Evolutionary conservation across 2,329 filamentous ascomycete genomes (phyloP).

Genomic region (Microsporum canis): DNA sequence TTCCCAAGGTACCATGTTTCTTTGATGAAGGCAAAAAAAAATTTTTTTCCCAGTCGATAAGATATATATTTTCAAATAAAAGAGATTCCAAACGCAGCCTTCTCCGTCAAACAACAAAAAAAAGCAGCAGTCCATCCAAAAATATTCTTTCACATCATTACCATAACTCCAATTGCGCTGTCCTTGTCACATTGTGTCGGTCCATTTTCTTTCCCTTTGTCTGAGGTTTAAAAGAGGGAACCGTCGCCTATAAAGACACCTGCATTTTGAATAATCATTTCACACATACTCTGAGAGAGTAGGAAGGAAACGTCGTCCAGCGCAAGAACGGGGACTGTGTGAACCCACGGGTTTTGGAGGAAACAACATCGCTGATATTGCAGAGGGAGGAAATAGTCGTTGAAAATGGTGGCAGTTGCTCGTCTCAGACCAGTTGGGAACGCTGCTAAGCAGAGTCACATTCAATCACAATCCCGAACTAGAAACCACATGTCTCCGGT

Average conservation of each 20-base stretch:
- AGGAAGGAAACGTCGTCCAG: background rate
- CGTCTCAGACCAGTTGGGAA: background rate
- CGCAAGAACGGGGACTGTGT: background rate
- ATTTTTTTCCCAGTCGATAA: background rate
- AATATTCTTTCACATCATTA: background rate
- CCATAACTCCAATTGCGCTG: background rate
- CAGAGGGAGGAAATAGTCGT: background rate
- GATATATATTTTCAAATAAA: background rate
- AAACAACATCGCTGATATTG: background rate
- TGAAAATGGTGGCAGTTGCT: background rate
- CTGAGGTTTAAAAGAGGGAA: background rate
- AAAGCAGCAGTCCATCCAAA: background rate
- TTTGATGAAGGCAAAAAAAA: background rate
- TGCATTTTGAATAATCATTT: background rate
- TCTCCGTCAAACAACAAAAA: background rate
- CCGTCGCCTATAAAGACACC: background rate
- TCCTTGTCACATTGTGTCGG: background rate
- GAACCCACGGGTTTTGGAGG: background rate
- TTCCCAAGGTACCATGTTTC: background rate
- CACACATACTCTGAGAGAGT: background rate
- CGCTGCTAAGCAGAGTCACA: background rate
- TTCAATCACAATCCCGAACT: background rate
- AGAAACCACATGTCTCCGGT: constrained; percentile 14
- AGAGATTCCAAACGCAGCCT: background rate
- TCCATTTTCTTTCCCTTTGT: background rate